phyloP scores from a whole-genome alignment of 805 yeast species.

The Candida mattraensis region DNA sequence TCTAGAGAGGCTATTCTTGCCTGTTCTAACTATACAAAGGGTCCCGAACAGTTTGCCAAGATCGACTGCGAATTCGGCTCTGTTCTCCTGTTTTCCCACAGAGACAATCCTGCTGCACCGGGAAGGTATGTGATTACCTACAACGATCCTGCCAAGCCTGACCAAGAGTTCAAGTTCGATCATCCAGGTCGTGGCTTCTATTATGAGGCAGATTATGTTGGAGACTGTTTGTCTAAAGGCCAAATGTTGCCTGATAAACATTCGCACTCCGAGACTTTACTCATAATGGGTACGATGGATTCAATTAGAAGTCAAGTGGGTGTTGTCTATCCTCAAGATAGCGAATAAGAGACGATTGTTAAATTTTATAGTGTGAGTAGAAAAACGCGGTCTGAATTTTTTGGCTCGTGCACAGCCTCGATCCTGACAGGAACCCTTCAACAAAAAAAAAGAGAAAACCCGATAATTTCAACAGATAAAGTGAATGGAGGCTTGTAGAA shows the following conservation, averaged over 20 bases:
- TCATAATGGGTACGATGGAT: slow-evolving; percentile 51
- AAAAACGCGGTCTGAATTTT: background rate
- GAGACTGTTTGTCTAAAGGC: slow-evolving; percentile 43
- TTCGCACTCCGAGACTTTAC: slow-evolving; percentile 45
- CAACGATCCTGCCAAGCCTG: slow-evolving; percentile 28
- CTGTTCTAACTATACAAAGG: slow-evolving; percentile 16
- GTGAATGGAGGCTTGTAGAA: no score
- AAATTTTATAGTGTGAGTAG: slow-evolving; percentile 3
- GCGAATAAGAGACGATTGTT: background rate
- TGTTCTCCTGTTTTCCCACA: slow-evolving; percentile 16
- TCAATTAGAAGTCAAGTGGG: slow-evolving; percentile 43
- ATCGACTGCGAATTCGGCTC: slow-evolving; percentile 23
- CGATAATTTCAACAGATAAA: no score
- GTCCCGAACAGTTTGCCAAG: slow-evolving; percentile 13
- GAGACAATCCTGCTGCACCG: slow-evolving; percentile 26
- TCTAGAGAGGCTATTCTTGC: slow-evolving; percentile 44
- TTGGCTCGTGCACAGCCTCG: background rate
- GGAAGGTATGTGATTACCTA: slow-evolving; percentile 34
- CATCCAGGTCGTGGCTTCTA: slow-evolving; percentile 48
- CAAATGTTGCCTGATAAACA: slow-evolving; percentile 34
- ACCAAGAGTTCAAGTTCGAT: slow-evolving; percentile 28
- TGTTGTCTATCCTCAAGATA: slow-evolving; percentile 44
- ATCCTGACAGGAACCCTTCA: background rate
- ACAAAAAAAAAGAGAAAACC: background rate
- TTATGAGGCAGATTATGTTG: slow-evolving; percentile 57